phyloP scores from a whole-genome alignment of 2,329 filamentous ascomycete genomes.

The Aspergillus amoenus region DNA sequence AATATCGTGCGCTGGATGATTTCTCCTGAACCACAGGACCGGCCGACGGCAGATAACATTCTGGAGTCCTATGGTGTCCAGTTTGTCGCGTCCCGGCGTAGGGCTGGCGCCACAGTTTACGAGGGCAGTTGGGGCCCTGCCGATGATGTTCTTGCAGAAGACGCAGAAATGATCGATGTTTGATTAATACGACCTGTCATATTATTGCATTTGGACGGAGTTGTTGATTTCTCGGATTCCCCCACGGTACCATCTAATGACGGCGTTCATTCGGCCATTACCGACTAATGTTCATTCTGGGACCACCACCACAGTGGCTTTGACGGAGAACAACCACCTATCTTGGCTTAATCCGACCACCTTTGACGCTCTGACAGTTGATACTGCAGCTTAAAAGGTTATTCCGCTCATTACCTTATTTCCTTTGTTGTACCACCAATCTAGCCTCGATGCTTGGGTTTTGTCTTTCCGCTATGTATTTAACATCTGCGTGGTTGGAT shows the following conservation, averaged over 20 bases:
- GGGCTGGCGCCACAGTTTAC: constrained; percentile 88
- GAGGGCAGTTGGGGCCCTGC: constrained; percentile 93
- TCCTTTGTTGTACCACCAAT: constrained; percentile 13
- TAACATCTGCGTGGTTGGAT: constrained; percentile 13
- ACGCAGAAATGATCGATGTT: constrained; percentile 65
- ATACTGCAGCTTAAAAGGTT: constrained; percentile 3
- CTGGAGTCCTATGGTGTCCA: constrained; percentile 70
- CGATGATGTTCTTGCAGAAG: constrained; percentile 59
- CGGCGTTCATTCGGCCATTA: constrained; percentile 21
- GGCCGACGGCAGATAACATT: constrained; percentile 73
- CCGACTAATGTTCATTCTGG: constrained; percentile 13
- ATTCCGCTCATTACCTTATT: constrained; percentile 17
- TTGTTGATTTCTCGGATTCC: constrained; percentile 25
- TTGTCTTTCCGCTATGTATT: constrained; percentile 6
- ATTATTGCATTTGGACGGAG: constrained; percentile 36
- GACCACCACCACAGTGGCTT: constrained; percentile 9
- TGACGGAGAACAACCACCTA: background rate
- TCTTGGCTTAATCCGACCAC: constrained; percentile 13
- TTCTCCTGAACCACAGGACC: constrained; percentile 66
- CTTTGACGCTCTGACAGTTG: background rate
- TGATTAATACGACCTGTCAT: constrained; percentile 33
- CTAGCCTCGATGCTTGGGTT: constrained; percentile 17
- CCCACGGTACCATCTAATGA: constrained; percentile 23
- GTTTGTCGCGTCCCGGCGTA: constrained; percentile 76
- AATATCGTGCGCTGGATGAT: constrained; percentile 87